Evolutionary conservation across 106 monocot species (phyloP), one percentile per base, ranked within the genome.

Genomic region (Triglochin maritima): DNA sequence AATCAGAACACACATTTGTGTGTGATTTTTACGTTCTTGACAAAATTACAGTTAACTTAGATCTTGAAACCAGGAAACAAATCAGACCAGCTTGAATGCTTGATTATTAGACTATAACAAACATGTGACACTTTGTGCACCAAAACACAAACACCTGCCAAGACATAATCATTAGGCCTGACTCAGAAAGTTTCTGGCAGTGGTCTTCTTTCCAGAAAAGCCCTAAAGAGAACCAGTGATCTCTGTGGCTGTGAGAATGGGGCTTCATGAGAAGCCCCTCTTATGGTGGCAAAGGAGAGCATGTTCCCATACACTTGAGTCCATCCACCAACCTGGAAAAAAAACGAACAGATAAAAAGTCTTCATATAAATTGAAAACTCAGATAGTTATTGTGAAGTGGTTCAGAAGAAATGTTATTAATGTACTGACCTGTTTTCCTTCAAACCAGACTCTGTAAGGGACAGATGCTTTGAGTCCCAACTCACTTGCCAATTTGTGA

Each of bases 361-460:
- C n/a, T n/a, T 29, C 29, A 29, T 1, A 29, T 29, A 29, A 29
- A 29, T 29, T 29, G 29, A 29, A 29, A 29, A 29, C 29, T 29
- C 29, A 29, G 29, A 29, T 29, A 29, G 29, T 29, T 29, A 29
- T 29, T 29, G 29, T 29, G 29, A 29, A 29, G 29, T 29, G 0
- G 29, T 29, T 4, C 9, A 41, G 29, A 10, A 8, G 41, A 7
- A 2, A 8, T 52, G 42, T 29, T 29, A 29, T 29, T 29, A 29
- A 29, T 29, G 29, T 29, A 29, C 29, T 80, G 71, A 83, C 94
- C 88, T 98, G 96, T 57, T 91, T 81, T 46, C 96, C 88, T 49
- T 86, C 86, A 45, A 98, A 98, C 96, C 96, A 98, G 43, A 88
- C 96, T 77, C 96, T 71, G 71, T 98, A 98, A 53, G 96, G 96